Base-by-base conservation (phyloP, 495 filamentous ascomycete species). In the Tuber borchii region DNA sequence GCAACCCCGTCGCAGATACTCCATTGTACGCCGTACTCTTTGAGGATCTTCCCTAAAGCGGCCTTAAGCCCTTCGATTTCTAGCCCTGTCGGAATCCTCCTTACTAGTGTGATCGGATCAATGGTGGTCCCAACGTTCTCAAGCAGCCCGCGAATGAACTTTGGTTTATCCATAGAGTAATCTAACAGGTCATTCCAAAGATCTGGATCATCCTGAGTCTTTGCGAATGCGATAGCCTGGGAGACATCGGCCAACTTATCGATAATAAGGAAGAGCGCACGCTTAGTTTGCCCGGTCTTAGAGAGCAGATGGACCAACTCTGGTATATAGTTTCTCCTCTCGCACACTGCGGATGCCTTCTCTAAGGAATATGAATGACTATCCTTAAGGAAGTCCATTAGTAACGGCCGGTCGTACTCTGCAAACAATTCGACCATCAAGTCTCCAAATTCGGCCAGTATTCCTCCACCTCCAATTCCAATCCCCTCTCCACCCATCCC, bases 161-260 rank as follows among this genome's bases (percentile, higher is more conserved):
- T 88, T 0, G 95, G 95, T 78, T 97, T 97, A 84, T 97, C 93
- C 96, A 99, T 98, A 37, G 90, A 91, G 85, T 97, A 97, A 75
- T 94, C 89, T 34, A 99, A 89, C 16, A 99, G 87, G 80, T 99
- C 95, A 77, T 97, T 91, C 95, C 95, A 99, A 0, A 99, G 87
- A 79, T 95, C 92, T 0, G 90, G 89, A 76, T 98, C 95, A 75
- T 94, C 88, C 83, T 97, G 94, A 70, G 93, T 90, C 84, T 97
- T 97, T 71, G 94, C 93, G 77, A 98, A 99, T 12, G 91, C 88
- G 77, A 99, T 98, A 69, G 95, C 95, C 75, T 93, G 92, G 7
- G 90, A 91, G 68, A 98, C 93, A 80, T 98, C 94, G 74, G 89
- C 89, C 9, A 99, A 87, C 14, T 91, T 90, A 76, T 94, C 92